These are phyloP conservation scores for Biscogniauxia sp. DNA, from an alignment of 2,329 filamentous ascomycete species.

Conservation along the genomic window DNA sequence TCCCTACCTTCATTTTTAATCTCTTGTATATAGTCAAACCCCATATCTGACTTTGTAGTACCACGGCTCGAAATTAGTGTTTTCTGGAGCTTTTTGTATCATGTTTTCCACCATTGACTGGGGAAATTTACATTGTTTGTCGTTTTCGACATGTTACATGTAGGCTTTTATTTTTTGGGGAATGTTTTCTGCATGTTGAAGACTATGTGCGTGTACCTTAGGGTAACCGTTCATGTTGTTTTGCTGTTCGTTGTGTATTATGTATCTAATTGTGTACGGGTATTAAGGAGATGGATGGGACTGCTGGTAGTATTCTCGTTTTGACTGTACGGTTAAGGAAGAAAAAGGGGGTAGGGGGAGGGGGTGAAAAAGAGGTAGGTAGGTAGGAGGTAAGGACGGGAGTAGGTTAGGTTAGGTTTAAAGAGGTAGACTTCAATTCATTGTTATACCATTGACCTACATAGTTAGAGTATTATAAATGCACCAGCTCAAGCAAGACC, in stretches of 20 bases:
- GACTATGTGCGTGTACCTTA: not conserved
- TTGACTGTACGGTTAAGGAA: no score
- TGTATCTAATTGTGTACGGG: not conserved
- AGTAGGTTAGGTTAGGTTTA: no score
- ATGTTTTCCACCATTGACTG: slow-evolving; percentile 1
- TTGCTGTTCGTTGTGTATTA: not conserved
- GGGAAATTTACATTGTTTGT: not conserved
- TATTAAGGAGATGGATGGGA: not conserved
- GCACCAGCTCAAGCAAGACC: no score
- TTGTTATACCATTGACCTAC: no score
- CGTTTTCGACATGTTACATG: no score
- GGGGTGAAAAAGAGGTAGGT: no score
- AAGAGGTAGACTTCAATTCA: not conserved
- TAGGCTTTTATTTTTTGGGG: no score
- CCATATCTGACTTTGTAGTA: slow-evolving; percentile 20
- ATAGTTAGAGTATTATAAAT: no score
- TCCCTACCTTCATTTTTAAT: slow-evolving; percentile 8
- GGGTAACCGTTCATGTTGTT: no score
- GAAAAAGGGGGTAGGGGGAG: no score
- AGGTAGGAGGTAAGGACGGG: no score
- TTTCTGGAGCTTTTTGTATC: not conserved
- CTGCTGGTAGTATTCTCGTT: no score
- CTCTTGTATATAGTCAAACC: slow-evolving; percentile 19
- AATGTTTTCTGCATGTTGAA: not conserved
- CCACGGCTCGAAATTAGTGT: slow-evolving; percentile 4